Conservation (phyloP, 139 green algal genomes). For the Eudorina sp. region DNA sequence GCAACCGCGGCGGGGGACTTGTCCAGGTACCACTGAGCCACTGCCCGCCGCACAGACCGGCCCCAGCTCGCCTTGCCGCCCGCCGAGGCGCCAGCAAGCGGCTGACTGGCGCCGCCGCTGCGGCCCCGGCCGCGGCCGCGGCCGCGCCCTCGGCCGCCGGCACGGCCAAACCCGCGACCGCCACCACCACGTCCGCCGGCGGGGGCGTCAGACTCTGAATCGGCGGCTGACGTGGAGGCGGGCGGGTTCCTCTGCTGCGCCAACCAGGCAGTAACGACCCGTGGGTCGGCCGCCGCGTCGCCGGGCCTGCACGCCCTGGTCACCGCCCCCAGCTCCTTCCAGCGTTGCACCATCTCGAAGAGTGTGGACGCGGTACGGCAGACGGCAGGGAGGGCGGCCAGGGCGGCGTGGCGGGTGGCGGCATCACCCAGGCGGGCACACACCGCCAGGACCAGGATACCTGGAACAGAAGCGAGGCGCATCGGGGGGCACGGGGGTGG, state of each 20-base stretch:
- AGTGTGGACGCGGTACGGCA: constrained; percentile 50
- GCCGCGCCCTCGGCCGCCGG: neutral
- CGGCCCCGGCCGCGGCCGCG: neutral
- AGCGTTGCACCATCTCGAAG: constrained; percentile 40
- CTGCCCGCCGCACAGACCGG: constrained; percentile 20
- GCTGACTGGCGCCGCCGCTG: neutral
- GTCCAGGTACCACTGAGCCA: constrained; percentile 27
- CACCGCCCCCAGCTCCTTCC: constrained; percentile 39
- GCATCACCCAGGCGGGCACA: constrained; percentile 24
- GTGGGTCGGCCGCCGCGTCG: neutral
- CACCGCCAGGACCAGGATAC: constrained; percentile 44
- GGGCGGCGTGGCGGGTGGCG: constrained; percentile 21
- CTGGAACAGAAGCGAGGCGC: too few relatives aligned
- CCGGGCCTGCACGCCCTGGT: neutral
- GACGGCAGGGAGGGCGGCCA: constrained; percentile 33
- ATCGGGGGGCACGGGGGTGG: too few relatives aligned
- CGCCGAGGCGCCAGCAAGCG: neutral
- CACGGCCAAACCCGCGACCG: neutral
- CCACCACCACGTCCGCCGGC: too few relatives aligned
- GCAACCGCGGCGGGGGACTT: constrained; percentile 17
- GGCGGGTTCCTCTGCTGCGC: neutral
- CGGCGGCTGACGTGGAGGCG: neutral
- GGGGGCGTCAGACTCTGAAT: neutral
- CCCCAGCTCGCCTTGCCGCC: constrained; percentile 27
- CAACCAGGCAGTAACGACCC: neutral